A percentile compares a stretch with the other conserved stretches of the same genome.
Conservation (phyloP, 164 flowering plant species). For the Kingdonia uniflora region DNA sequence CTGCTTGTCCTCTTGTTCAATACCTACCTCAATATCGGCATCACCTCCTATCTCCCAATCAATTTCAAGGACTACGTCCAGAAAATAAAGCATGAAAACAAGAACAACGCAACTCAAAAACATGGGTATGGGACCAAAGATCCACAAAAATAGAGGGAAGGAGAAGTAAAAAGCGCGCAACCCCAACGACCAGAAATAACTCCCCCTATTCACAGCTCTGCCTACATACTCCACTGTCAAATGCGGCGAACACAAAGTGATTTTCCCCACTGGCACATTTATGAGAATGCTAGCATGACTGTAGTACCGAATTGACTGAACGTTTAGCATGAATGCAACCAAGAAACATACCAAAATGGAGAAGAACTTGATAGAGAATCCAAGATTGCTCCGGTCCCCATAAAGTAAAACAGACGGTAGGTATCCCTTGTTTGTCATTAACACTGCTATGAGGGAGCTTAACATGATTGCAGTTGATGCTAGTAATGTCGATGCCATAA, state of each 20-base stretch:
- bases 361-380: constrained; percentile 61
- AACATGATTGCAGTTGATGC: constrained; percentile 81
- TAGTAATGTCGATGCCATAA: constrained; percentile 87
- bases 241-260: constrained; percentile 9
- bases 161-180: constrained; percentile 79
- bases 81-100: constrained; percentile 45
- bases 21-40: constrained; percentile 10
- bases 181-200: constrained; percentile 86
- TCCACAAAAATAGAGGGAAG: constrained; percentile 78
- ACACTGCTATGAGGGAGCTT: constrained; percentile 59
- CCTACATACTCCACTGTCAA: constrained; percentile 51
- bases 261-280: constrained; percentile 61
- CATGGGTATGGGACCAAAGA: constrained; percentile 91
- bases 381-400: constrained; percentile 43
- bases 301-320: constrained; percentile 81
- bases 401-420: constrained; percentile 14
- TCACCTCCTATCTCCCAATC: constrained; percentile 1
- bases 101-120: constrained; percentile 41
- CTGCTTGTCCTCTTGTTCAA: neutral
- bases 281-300: constrained; percentile 85
- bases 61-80: constrained; percentile 39
- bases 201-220: constrained; percentile 45
- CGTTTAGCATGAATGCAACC: constrained; percentile 56
- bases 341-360: constrained; percentile 58
- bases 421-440: constrained; percentile 33